Evolutionary conservation across 2,329 filamentous ascomycete genomes (phyloP).

Genomic region (Hymenoscyphus albidus): DNA sequence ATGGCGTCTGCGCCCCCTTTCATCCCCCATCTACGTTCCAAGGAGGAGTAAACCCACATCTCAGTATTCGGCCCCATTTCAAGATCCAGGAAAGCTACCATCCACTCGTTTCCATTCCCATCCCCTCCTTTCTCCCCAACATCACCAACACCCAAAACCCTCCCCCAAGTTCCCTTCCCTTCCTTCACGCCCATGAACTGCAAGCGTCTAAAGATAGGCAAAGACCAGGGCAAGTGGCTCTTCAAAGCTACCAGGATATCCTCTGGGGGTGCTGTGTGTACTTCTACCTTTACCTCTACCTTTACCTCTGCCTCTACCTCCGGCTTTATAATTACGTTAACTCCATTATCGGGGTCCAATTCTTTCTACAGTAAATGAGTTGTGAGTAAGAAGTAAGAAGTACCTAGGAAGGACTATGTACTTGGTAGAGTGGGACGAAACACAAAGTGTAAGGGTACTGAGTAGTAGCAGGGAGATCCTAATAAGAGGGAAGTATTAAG

Average conservation of each 20-base stretch:
- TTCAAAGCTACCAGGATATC: background rate
- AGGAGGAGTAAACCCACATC: conserved; percentile 57
- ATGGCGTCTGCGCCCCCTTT: no score
- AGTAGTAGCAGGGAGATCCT: no score
- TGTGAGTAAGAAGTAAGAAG: no score
- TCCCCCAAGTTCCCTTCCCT: background rate
- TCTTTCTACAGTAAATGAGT: no score
- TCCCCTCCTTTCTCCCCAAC: background rate
- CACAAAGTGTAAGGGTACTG: no score
- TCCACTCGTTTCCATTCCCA: conserved; percentile 38
- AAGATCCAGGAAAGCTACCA: conserved; percentile 59
- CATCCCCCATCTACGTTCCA: conserved; percentile 21
- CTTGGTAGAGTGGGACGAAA: no score
- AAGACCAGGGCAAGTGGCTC: background rate
- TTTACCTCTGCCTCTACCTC: no score
- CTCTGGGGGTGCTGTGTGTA: background rate
- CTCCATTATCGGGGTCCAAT: no score
- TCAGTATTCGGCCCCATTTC: conserved; percentile 60
- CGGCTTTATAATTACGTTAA: no score
- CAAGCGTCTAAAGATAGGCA: background rate
- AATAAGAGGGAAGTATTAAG: no score
- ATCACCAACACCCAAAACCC: background rate
- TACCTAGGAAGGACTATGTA: no score
- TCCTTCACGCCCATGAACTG: background rate
- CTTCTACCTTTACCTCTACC: no score